Evolutionary conservation across 139 green algal genomes (phyloP), one percentile per base, ranked within the genome.

Genomic region (Coelastrella sp.): DNA sequence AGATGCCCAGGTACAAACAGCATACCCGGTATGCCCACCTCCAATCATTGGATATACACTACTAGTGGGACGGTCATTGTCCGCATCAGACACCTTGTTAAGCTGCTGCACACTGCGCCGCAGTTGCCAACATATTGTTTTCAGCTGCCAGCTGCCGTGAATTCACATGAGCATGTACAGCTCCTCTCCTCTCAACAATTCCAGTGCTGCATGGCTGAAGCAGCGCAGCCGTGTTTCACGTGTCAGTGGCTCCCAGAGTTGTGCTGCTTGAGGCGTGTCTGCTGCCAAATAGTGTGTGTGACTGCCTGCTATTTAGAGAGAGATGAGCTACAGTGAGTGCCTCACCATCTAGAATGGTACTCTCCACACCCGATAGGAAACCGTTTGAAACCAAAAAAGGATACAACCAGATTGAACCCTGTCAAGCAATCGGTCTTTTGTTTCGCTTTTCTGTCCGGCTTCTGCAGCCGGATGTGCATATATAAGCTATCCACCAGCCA

Each of bases 221-320:
- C 95, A 97, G 59, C 95, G 93, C 60, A 95, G 74, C 95, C 95
- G 97, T 4, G 91, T 87, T 14, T 94, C 76, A 3, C 91, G 94
- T 20, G 97, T 92, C 22, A 83, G 83, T 32, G 92, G 87, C 60
- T 97, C 94, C 95, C 95, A 97, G 16, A 86, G 17, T 80, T 89
- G 65, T 3, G 92, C 94, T 92, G 95, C 92, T n/a, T 89, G 86
- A 14, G 86, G 74, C 0, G 87, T 95, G 5, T 94, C 90, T 7
- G 94, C 94, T 60, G 93, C 92, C 59, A 96, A 76, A 91, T 95
- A 96, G 85, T 96, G 94, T 22, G 93, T 95, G 86, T 96, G 94
- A 19, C 91, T 90, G 17, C 94, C 94, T 23, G 91, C 90, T 57
- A 95, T 47, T 47, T 47, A 47, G 32, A 47, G 32, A 47, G 32